Evolutionary conservation across 2,329 filamentous ascomycete species (phyloP).

Genomic region (Trichoderma koningiopsis): DNA sequence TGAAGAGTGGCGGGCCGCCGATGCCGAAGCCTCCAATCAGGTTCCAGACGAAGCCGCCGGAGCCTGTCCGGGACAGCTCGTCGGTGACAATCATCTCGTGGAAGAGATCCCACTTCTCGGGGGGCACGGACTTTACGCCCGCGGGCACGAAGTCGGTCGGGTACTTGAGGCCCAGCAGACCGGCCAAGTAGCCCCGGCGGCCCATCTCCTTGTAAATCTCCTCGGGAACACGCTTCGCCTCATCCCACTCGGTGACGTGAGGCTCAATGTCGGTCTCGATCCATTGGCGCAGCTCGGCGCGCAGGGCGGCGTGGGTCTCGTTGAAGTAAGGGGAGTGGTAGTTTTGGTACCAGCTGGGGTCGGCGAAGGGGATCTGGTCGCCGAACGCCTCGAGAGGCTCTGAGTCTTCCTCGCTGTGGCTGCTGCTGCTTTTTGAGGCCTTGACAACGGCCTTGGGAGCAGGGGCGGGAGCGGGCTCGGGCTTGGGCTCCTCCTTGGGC

Average conservation of each 20-base stretch:
- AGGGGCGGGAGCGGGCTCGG: constrained; percentile 41
- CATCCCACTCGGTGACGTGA: constrained; percentile 93
- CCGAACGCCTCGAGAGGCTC: constrained; percentile 85
- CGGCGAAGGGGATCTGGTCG: constrained; percentile 83
- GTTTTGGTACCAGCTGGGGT: constrained; percentile 92
- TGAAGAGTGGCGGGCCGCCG: constrained; percentile 85
- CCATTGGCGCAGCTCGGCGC: constrained; percentile 90
- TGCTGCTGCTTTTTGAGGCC: constrained; percentile 49
- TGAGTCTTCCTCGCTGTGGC: constrained; percentile 50
- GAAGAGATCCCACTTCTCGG: constrained; percentile 97
- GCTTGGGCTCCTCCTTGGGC: constrained; percentile 64
- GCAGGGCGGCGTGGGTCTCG: constrained; percentile 86
- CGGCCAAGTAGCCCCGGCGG: constrained; percentile 88
- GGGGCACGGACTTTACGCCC: constrained; percentile 72
- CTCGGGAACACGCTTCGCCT: constrained; percentile 85
- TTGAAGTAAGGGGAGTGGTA: constrained; percentile 98
- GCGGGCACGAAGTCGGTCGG: constrained; percentile 67
- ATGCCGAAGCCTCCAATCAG: constrained; percentile 96
- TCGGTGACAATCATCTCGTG: constrained; percentile 96
- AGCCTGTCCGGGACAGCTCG: constrained; percentile 85
- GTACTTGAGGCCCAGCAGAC: constrained; percentile 82
- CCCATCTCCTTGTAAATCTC: constrained; percentile 96
- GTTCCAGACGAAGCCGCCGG: constrained; percentile 96
- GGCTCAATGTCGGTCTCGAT: constrained; percentile 88
- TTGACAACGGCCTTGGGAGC: constrained; percentile 38